Evolutionary conservation across 23 red algal species (phyloP), one percentile per base, ranked within the genome.

Genomic region (Chondrus crispus): DNA sequence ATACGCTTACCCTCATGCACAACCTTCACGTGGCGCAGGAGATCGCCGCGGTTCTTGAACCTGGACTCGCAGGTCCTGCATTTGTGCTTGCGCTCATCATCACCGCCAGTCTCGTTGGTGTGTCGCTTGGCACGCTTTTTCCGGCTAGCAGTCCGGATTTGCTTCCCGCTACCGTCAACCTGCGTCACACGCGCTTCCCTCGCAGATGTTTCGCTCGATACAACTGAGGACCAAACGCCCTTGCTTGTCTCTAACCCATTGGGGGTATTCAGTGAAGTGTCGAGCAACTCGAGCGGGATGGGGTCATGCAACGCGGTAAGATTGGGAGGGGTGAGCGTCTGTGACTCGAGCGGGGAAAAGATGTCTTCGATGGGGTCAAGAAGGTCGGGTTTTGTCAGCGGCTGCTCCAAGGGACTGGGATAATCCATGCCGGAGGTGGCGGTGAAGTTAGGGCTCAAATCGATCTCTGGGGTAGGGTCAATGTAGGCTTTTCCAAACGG

Each of bases 41-140:
- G 70, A 44, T 94, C 92, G 4, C 92, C 92, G 18, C 74, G 69
- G 70, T 81, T 82, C 47, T 94, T 94, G 72, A 94, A 94, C 6
- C 74, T 42, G 5, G 83, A 66, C 6, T 43, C 32, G 68, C 92
- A 94, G 13, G 14, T 19, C 24, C 44, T 69, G 42, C 89, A 92
- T 8, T 35, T 41, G 45, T 92, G 89, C 39, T 84, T 92, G 32
- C 51, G 54, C 46, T 84, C 89, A 68, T 51, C 68, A 57, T 48
- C 44, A 39, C 68, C 60, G 9, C 60, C 60, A n/a, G 26, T 66
- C 26, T 66, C 18, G 9, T 32, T 32, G 18, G 60, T 13, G 26
- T 38, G 71, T 11, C 71, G 71, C 20, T 76, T 76, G 60, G 60
- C 26, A 66, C 60, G 60, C 1, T n/a, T 66, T n/a, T n/a, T n/a